Base-by-base conservation (phyloP, 352 stramenopile genomes). In the Phytophthora pistaciae region DNA sequence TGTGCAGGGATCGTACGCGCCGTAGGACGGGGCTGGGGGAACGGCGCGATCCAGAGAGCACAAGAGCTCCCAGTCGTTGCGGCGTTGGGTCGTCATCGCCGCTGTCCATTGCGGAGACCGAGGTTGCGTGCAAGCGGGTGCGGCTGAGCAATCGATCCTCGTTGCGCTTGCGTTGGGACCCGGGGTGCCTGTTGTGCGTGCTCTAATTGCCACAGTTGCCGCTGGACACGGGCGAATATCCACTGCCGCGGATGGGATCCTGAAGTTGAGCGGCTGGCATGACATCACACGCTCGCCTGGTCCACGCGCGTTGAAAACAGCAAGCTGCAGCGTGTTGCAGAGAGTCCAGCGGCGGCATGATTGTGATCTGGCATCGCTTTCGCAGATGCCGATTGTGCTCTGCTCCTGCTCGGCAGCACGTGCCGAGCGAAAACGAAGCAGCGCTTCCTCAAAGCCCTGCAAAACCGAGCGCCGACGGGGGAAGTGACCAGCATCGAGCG, bases 231-330 rank as follows among this genome's bases (percentile, higher is more conserved):
- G 40, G 14, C 46, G n/a, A 27, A 20, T 60, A 60, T 46, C 40
- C 40, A 63, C 38, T 16, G 57, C 29, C 29, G 29, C 57, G 8
- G 56, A 56, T 16, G 36, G 16, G 50, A 42, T 64, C 53, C 64
- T 73, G 48, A 67, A 70, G 46, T 64, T 75, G 59, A n/a, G 42
- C 23, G 49, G 54, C 20, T 70, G 70, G 69, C 59, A 77, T 77
- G 70, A 74, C 65, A 77, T 74, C 65, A 77, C 65, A 77, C 56
- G 53, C 33, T 29, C 61, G 66, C 42, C 70, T 75, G 31, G 50
- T 72, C 56, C 52, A 72, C 56, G 48, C 57, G 59, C 44, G 52
- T 10, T 50, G 53, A 50, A 61, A 64, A 57, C 29, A 48, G 31
- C 56, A 57, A 36, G 38, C n/a, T 20, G 5, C n/a, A 9, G n/a